phyloP scores from a whole-genome alignment of 805 yeast genomes.

The Candida coquimbonensis region DNA sequence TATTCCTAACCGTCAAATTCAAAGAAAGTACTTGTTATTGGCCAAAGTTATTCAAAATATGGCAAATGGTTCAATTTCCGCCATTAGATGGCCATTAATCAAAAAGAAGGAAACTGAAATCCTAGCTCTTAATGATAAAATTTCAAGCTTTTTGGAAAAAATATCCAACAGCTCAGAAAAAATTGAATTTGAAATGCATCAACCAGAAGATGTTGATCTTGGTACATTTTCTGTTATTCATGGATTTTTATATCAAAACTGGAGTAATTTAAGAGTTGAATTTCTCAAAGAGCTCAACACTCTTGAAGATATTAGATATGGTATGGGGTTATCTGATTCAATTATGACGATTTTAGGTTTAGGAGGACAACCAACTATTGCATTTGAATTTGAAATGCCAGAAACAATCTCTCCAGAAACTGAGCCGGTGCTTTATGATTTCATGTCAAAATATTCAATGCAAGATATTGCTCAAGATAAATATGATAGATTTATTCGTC shows the following conservation, averaged over 20 bases:
- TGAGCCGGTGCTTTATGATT: constrained; percentile 54
- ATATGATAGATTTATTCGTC: constrained; percentile 45
- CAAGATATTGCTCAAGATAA: constrained; percentile 39
- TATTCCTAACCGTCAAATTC: constrained; percentile 32
- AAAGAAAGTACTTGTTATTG: constrained; percentile 66
- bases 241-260: constrained; percentile 42
- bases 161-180: constrained; percentile 23
- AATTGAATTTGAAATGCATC: constrained; percentile 17
- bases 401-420: constrained; percentile 43
- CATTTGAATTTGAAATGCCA: constrained; percentile 50
- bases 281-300: constrained; percentile 13
- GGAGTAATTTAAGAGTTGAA: constrained; percentile 30
- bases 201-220: constrained; percentile 17
- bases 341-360: constrained; percentile 42
- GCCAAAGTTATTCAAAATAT: constrained; percentile 82
- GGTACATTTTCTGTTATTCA: constrained; percentile 37
- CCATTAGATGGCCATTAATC: constrained; percentile 59
- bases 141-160: constrained; percentile 35
- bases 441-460: constrained; percentile 61
- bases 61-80: constrained; percentile 71
- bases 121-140: constrained; percentile 29
- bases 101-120: constrained; percentile 35
- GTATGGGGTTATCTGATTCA: constrained; percentile 26
- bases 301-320: constrained; percentile 15
- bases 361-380: constrained; percentile 55